Conservation (phyloP, 2,329 filamentous ascomycete species). For the Aspergillus cejpii region DNA sequence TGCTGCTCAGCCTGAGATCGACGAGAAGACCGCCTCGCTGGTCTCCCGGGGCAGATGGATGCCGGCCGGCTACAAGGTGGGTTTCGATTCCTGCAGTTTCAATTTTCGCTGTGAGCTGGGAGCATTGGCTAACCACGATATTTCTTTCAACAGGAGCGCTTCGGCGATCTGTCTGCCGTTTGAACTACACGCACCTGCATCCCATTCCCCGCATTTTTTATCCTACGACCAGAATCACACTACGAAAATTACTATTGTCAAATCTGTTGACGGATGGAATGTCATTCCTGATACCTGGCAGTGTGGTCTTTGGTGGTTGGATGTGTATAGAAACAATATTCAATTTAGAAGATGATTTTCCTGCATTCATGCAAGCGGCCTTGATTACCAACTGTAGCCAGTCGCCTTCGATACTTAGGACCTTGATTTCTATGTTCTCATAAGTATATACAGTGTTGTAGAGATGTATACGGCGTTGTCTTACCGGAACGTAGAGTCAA, state of each 20-base stretch:
- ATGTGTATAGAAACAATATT: conserved; percentile 39
- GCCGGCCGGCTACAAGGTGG: conserved; percentile 97
- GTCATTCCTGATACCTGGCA: conserved; percentile 19
- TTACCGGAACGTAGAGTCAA: no score
- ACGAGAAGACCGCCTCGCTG: conserved; percentile 90
- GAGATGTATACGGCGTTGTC: background rate
- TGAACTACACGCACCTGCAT: conserved; percentile 51
- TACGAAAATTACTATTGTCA: conserved; percentile 26
- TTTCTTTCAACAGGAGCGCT: conserved; percentile 70
- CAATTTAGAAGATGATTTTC: conserved; percentile 30
- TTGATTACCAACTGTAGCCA: conserved; percentile 1
- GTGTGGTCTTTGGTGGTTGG: conserved; percentile 29
- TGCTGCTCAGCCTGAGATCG: conserved; percentile 88
- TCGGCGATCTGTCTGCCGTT: conserved; percentile 90
- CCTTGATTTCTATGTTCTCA: background rate
- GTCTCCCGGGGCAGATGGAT: conserved; percentile 97
- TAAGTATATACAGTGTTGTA: background rate
- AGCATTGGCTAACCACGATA: conserved; percentile 7
- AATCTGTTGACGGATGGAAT: conserved; percentile 19
- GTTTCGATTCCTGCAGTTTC: conserved; percentile 27
- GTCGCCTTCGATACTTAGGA: background rate
- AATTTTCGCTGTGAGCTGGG: background rate
- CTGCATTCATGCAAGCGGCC: conserved; percentile 2
- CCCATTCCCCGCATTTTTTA: conserved; percentile 23
- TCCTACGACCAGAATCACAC: conserved; percentile 29